phyloP scores from a whole-genome alignment of 768 basidiomycete genomes.

The Glaciozyma martinii region DNA sequence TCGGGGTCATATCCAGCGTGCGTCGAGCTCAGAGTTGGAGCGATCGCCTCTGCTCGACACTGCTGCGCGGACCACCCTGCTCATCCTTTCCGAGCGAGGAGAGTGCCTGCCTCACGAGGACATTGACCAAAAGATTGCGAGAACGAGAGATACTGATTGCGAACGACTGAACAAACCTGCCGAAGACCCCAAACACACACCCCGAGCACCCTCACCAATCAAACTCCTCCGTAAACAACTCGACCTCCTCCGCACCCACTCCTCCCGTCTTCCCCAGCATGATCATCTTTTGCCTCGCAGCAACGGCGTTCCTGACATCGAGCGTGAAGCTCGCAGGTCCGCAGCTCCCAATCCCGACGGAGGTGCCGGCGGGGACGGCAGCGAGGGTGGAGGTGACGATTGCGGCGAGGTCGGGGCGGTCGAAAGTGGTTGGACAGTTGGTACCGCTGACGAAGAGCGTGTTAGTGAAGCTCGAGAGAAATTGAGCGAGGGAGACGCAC shows the following conservation, averaged over 20 bases:
- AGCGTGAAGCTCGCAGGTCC: conserved; percentile 11
- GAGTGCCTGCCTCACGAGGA: no score
- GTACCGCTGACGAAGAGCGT: background rate
- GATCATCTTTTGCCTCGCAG: conserved; percentile 6
- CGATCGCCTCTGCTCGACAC: no score
- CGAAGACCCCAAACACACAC: no score
- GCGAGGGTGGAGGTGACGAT: conserved; percentile 4
- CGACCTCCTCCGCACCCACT: conserved; percentile 12
- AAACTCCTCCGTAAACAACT: conserved; percentile 27
- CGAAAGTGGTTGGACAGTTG: conserved; percentile 2
- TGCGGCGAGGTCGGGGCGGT: background rate
- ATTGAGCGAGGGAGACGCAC: no score
- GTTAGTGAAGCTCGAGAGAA: background rate
- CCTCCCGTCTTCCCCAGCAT: background rate
- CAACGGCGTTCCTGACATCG: conserved; percentile 18
- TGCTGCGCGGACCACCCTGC: no score
- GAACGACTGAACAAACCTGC: no score
- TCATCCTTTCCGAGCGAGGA: no score
- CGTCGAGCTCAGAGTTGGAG: no score
- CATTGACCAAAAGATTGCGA: no score
- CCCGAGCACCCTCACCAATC: conserved; percentile 13
- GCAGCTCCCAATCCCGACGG: conserved; percentile 14
- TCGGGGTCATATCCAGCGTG: no score
- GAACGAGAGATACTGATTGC: no score
- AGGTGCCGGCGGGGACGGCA: background rate